phyloP scores from a whole-genome alignment of 257 asterid species.

The Eustoma russellianum region DNA sequence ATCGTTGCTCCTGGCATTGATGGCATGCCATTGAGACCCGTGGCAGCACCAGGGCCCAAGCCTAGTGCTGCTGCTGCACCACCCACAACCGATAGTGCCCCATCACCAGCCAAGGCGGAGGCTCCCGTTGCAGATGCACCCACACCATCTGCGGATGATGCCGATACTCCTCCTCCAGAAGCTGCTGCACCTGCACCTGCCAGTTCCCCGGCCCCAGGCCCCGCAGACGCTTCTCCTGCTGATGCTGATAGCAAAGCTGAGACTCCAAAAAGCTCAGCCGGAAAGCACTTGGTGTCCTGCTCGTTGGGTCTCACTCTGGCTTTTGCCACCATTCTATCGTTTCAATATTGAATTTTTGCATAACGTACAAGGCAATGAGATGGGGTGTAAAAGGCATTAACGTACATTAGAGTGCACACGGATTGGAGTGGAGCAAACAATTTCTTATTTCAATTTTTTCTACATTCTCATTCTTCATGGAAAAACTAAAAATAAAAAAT shows the following conservation, averaged over 20 bases:
- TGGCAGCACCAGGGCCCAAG: slow-evolving; percentile 27
- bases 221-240: slow-evolving; percentile 8
- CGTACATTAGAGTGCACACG: too few species aligned
- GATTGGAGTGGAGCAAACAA: too few species aligned
- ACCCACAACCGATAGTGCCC: slow-evolving; percentile 1
- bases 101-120: slow-evolving; percentile 14
- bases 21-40: slow-evolving; percentile 12
- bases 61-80: slow-evolving; percentile 20
- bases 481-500: too few species aligned
- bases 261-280: slow-evolving; percentile 1
- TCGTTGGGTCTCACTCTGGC: slow-evolving; percentile 1
- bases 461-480: too few species aligned
- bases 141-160: slow-evolving; percentile 1
- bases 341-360: background rate
- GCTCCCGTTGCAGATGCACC: slow-evolving; percentile 8
- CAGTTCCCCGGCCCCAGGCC: slow-evolving; percentile 12
- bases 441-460: too few species aligned
- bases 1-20: slow-evolving; percentile 55
- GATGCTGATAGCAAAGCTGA: background rate
- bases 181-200: slow-evolving; percentile 2
- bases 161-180: background rate
- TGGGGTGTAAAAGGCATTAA: too few species aligned
- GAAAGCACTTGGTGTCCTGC: slow-evolving; percentile 2
- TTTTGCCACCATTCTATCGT: slow-evolving; percentile 1
- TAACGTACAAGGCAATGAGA: background rate